A percentile compares a stretch with the other conserved stretches of the same genome.
phyloP scores from a whole-genome alignment of 495 filamentous ascomycete species.

The Massariosphaeria phaeospora region DNA sequence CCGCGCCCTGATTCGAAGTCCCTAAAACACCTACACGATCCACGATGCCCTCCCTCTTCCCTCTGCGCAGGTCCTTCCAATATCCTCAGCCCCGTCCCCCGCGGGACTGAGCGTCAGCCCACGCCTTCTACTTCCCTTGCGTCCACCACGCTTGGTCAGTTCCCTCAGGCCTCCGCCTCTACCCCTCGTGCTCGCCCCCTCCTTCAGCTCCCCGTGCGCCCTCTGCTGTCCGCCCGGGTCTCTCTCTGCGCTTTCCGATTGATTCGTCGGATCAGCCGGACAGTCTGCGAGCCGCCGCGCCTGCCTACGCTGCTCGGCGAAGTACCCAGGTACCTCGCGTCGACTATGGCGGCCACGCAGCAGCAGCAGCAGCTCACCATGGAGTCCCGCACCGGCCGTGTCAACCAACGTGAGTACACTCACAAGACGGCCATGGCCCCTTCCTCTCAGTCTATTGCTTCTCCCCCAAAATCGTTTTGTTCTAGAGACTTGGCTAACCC shows the following conservation, averaged over 20 bases:
- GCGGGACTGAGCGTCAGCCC: constrained; percentile 42
- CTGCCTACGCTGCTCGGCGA: too few relatives aligned
- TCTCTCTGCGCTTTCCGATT: not conserved
- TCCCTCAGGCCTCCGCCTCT: not conserved
- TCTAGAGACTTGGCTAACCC: constrained; percentile 2
- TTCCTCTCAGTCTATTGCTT: not conserved
- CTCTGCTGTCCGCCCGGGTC: not conserved
- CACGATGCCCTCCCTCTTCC: constrained; percentile 28
- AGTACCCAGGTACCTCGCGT: not conserved
- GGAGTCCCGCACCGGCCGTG: constrained; percentile 46
- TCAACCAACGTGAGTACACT: constrained; percentile 47
- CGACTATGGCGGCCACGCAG: constrained; percentile 34
- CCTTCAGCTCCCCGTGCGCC: not conserved
- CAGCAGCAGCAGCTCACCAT: constrained; percentile 40
- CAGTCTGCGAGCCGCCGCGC: not conserved
- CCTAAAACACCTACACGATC: constrained; percentile 30
- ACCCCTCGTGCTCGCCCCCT: not conserved
- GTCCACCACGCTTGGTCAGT: not conserved
- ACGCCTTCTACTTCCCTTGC: not conserved
- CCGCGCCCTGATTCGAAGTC: constrained; percentile 20
- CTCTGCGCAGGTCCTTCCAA: constrained; percentile 32
- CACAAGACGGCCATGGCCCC: not conserved
- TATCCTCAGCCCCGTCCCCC: constrained; percentile 46
- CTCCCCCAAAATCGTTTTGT: constrained; percentile 16
- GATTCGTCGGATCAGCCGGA: not conserved